Conservation (phyloP, 345 rosid genomes). For the Crucihimalaya himalaica region DNA sequence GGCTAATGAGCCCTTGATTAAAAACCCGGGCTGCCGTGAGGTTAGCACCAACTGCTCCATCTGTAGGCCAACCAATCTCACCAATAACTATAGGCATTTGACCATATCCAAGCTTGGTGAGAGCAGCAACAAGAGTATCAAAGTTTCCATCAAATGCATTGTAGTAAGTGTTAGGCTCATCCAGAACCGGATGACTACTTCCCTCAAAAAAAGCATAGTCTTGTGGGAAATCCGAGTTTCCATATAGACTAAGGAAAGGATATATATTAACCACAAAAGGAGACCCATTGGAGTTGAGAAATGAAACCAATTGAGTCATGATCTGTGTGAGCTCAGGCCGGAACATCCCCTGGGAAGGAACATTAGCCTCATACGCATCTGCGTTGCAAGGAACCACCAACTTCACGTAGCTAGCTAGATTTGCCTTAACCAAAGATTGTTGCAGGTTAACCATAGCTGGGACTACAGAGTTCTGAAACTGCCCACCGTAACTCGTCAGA, state of each 20-base stretch:
- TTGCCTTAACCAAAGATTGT: constrained; percentile 75
- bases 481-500: constrained; percentile 66
- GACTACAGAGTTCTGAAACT: constrained; percentile 69
- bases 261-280: constrained; percentile 92
- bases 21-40: constrained; percentile 81
- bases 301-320: constrained; percentile 75
- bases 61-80: constrained; percentile 97
- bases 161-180: constrained; percentile 73
- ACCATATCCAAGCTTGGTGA: constrained; percentile 75
- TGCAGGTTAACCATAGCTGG: constrained; percentile 85
- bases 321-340: constrained; percentile 84
- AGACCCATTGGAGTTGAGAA: constrained; percentile 85
- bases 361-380: constrained; percentile 79
- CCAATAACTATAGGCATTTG: constrained; percentile 94
- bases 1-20: constrained; percentile 85
- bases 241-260: constrained; percentile 94
- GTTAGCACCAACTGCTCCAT: constrained; percentile 82
- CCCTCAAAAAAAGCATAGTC: constrained; percentile 93
- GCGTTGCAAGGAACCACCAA: constrained; percentile 96
- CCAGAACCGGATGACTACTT: constrained; percentile 74
- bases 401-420: constrained; percentile 82
- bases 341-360: constrained; percentile 92
- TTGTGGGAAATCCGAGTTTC: constrained; percentile 88
- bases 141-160: constrained; percentile 95
- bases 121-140: constrained; percentile 91